Conservation (phyloP, 208 protist species). For the Trypanosoma cruzi region DNA sequence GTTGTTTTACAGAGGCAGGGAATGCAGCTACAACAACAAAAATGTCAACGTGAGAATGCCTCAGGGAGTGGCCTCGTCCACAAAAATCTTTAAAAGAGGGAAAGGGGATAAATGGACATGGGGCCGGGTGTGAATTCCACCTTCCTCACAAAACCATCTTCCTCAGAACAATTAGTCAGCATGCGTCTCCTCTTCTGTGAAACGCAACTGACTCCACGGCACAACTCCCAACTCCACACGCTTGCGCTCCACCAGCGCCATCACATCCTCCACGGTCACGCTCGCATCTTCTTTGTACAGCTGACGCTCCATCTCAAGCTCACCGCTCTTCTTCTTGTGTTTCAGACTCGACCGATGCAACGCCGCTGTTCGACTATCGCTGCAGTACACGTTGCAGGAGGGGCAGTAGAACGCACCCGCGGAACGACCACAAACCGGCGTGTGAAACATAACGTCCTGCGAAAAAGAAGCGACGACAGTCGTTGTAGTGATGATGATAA, state of each 20-base stretch:
- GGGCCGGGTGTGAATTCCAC: not conserved
- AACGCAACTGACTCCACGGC: constrained; percentile 52
- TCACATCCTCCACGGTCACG: constrained; percentile 74
- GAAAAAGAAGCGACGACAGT: constrained; percentile 2
- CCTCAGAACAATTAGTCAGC: not conserved
- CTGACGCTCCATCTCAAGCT: constrained; percentile 52
- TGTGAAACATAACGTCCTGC: constrained; percentile 7
- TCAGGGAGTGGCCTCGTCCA: not conserved
- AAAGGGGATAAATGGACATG: no score
- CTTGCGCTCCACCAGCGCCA: constrained; percentile 65
- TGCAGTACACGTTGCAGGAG: constrained; percentile 65
- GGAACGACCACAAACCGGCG: not conserved
- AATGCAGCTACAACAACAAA: no score
- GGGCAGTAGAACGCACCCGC: constrained; percentile 63
- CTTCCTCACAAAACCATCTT: not conserved
- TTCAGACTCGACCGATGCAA: constrained; percentile 59
- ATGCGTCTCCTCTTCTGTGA: constrained; percentile 10
- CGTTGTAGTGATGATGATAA: not conserved
- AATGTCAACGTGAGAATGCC: not conserved
- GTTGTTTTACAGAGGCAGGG: no score
- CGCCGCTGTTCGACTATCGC: constrained; percentile 53
- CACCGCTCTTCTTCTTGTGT: constrained; percentile 74
- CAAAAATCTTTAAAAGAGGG: not conserved
- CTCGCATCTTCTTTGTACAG: constrained; percentile 70
- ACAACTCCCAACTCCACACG: constrained; percentile 47